phyloP scores from a whole-genome alignment of 768 basidiomycete species.

The Sporobolomyces roseus region DNA sequence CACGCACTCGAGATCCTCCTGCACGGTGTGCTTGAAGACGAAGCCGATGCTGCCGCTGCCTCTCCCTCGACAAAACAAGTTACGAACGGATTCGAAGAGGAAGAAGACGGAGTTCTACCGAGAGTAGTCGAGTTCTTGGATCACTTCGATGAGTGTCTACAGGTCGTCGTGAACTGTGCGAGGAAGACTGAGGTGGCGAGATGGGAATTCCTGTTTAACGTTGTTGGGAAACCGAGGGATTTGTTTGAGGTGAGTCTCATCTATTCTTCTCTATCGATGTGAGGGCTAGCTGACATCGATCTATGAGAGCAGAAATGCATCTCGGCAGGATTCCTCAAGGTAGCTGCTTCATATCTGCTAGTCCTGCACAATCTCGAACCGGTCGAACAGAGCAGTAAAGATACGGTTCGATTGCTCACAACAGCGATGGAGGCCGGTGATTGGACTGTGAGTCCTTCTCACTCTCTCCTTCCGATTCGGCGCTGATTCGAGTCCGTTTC shows the following conservation, averaged over 20 bases:
- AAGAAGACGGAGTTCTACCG: constrained; percentile 55
- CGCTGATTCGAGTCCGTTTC: not conserved
- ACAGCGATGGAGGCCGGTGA: constrained; percentile 72
- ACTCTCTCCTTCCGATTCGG: not conserved
- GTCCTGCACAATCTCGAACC: constrained; percentile 92
- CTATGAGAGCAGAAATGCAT: constrained; percentile 63
- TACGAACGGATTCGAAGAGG: constrained; percentile 38
- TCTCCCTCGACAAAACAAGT: constrained; percentile 22
- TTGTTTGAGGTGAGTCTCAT: constrained; percentile 80
- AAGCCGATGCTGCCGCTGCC: constrained; percentile 51
- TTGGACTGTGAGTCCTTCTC: constrained; percentile 55
- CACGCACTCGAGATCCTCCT: constrained; percentile 92
- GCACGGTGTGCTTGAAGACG: constrained; percentile 86
- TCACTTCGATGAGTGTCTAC: constrained; percentile 82
- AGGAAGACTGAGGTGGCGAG: constrained; percentile 89
- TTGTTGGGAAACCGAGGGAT: constrained; percentile 82
- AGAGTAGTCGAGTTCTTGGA: constrained; percentile 84
- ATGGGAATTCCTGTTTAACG: constrained; percentile 82
- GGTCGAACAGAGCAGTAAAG: constrained; percentile 68
- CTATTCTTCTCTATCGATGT: not conserved
- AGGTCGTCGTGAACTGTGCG: constrained; percentile 92
- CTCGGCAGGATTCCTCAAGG: constrained; percentile 66
- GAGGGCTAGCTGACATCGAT: not conserved
- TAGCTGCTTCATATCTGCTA: constrained; percentile 85
- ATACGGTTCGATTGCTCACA: constrained; percentile 74